Conservation (phyloP, 192 early-diverging fungal genomes). For the Coemansia sp. region DNA sequence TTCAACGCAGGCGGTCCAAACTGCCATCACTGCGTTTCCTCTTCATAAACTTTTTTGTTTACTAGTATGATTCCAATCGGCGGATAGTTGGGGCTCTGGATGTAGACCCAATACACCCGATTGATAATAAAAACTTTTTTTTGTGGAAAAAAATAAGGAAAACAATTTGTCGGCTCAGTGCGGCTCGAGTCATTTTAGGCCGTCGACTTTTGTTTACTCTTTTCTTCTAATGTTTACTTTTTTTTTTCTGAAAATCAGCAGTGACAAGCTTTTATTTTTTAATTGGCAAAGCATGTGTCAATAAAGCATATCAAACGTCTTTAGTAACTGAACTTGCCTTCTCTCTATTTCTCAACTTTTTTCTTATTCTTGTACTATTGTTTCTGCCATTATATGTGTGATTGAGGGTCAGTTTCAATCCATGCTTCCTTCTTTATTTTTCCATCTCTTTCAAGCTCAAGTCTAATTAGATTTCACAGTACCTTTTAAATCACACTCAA, state of each 20-base stretch:
- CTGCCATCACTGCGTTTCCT: no score
- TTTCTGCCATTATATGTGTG: no score
- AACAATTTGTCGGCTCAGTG: not conserved
- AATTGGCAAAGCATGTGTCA: not conserved
- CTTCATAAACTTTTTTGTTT: no score
- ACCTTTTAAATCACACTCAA: not conserved
- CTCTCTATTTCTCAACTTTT: not conserved
- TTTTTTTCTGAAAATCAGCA: not conserved
- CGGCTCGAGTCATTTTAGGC: not conserved
- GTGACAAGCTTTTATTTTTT: slow-evolving; percentile 7
- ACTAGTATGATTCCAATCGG: no score
- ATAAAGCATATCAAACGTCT: no score
- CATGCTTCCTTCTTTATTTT: not conserved
- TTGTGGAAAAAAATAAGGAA: not conserved
- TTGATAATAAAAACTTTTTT: no score
- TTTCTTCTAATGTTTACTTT: not conserved
- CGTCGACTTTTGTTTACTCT: not conserved
- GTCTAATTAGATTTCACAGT: not conserved
- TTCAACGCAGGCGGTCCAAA: no score
- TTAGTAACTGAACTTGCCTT: no score
- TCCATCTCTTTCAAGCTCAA: not conserved
- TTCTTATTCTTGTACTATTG: not conserved
- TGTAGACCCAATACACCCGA: no score
- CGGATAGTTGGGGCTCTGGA: no score
- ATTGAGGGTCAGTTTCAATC: not conserved